Evolutionary conservation across 257 asterid genomes (phyloP), one percentile per base, ranked within the genome.

Genomic region (Gardenia jasminoides): DNA sequence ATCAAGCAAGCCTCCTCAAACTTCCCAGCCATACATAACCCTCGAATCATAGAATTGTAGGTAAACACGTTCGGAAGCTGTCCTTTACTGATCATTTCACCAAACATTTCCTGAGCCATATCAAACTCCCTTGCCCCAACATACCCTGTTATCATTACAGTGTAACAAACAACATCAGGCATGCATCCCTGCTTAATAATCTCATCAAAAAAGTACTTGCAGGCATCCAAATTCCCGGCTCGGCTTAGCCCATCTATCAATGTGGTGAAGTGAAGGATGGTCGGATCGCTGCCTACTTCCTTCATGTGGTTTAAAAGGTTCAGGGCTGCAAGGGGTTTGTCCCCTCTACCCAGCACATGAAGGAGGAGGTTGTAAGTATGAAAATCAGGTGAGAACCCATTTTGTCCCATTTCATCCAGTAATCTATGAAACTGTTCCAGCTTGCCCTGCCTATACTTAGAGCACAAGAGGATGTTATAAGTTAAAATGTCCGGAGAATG

Each of bases 1-100:
- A 92, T 87, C 88, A 83, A 85, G 83, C 85, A 83, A 59, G 99
- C 98, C 79, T 93, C 97, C 76, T 92, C 92, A 83, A 87, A 96
- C 75, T 88, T 92, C 81, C 89, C 82, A 71, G 74, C 91, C 90
- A 87, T 91, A 83, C 99, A 96, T 74, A 91, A 89, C 61, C 98
- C 99, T 0, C 97, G 92, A 54, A 96, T 93, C 97, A 93, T 96
- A 71, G 99, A 90, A 82, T 93, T 93, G 84, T 93, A 96, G 7
- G 99, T 96, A 86, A 91, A 93, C 74, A 88, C 99, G 82, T 96
- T 96, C 28, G 99, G 99, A 85, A 93, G 83, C 36, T 92, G 94
- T 10, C 98, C 97, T 39, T 82, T 86, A 64, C 73, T 77, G 33
- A 79, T 83, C 99, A 93, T 96, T 81, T 86, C 96, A 47, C 75